These are phyloP conservation scores for Angomonas deanei DNA, from an alignment of 208 protist genomes.

Conservation along the genomic window DNA sequence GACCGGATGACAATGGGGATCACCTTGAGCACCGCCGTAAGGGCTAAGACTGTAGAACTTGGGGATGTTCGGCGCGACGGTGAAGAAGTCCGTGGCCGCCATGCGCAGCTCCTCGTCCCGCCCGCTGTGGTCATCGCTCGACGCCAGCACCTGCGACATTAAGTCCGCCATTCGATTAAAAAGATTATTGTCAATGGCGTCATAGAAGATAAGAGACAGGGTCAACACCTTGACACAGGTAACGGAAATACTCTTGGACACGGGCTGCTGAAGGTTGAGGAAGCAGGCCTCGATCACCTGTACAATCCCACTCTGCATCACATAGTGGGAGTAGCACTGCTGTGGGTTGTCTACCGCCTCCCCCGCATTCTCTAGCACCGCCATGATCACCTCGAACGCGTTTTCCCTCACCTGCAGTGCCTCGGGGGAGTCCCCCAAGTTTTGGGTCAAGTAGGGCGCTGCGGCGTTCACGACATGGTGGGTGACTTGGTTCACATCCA, in stretches of 20 bases:
- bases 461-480: conserved; percentile 36
- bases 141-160: conserved; percentile 49
- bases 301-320: conserved; percentile 37
- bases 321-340: conserved; percentile 39
- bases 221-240: conserved; percentile 60
- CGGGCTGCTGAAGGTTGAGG: conserved; percentile 38
- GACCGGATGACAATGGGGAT: conserved; percentile 77
- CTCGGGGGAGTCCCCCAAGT: conserved; percentile 12
- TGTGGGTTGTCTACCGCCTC: conserved; percentile 30
- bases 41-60: conserved; percentile 56
- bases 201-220: conserved; percentile 60
- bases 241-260: conserved; percentile 37
- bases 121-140: conserved; percentile 13
- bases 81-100: conserved; percentile 82
- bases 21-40: conserved; percentile 38
- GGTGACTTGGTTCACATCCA: conserved; percentile 56
- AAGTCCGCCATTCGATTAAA: conserved; percentile 51
- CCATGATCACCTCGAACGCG: conserved; percentile 37
- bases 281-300: conserved; percentile 63
- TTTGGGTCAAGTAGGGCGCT: conserved; percentile 32
- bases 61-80: conserved; percentile 62
- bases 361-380: conserved; percentile 60
- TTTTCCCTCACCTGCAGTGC: conserved; percentile 5
- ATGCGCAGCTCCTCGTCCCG: conserved; percentile 70
- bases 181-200: conserved; percentile 39